Evolutionary conservation across 1,284 basidiomycete species (phyloP).

Genomic region (Papiliotrema nemorosa): DNA sequence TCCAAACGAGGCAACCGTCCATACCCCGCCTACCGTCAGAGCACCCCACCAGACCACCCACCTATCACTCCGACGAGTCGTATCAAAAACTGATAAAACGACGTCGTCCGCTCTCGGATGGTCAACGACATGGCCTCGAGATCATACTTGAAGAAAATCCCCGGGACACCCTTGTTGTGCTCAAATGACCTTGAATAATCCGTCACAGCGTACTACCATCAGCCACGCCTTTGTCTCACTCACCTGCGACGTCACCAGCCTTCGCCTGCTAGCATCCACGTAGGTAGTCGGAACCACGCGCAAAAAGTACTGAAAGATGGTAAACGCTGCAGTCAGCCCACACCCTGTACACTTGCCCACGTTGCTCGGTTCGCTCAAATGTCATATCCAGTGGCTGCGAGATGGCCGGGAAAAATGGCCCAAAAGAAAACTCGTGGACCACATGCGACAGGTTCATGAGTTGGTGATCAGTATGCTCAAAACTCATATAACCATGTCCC

Average conservation of each 20-base stretch:
- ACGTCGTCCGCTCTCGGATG: constrained; percentile 80
- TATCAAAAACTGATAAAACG: constrained; percentile 75
- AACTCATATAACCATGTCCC: constrained; percentile 87
- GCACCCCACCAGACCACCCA: constrained; percentile 9
- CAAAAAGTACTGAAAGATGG: constrained; percentile 94
- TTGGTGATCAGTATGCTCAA: constrained; percentile 79
- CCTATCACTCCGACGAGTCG: constrained; percentile 54
- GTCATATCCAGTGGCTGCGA: constrained; percentile 90
- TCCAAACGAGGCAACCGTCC: constrained; percentile 49
- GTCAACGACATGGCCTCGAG: constrained; percentile 84
- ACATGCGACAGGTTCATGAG: constrained; percentile 95
- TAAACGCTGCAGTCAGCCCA: constrained; percentile 60
- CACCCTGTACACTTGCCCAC: constrained; percentile 55
- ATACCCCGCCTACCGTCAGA: constrained; percentile 43
- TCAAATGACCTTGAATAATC: constrained; percentile 78
- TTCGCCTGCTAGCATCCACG: constrained; percentile 61
- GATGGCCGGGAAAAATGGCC: constrained; percentile 93
- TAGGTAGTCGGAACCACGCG: constrained; percentile 94
- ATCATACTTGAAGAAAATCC: constrained; percentile 96
- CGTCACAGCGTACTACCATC: constrained; percentile 82
- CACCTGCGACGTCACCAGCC: constrained; percentile 64
- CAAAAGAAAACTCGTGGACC: constrained; percentile 94
- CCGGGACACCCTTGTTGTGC: constrained; percentile 77
- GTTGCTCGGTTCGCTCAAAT: constrained; percentile 72
- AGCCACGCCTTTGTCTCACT: neutral